Base-by-base conservation (phyloP, 2,329 filamentous ascomycete species). In the Neurospora crassa region DNA sequence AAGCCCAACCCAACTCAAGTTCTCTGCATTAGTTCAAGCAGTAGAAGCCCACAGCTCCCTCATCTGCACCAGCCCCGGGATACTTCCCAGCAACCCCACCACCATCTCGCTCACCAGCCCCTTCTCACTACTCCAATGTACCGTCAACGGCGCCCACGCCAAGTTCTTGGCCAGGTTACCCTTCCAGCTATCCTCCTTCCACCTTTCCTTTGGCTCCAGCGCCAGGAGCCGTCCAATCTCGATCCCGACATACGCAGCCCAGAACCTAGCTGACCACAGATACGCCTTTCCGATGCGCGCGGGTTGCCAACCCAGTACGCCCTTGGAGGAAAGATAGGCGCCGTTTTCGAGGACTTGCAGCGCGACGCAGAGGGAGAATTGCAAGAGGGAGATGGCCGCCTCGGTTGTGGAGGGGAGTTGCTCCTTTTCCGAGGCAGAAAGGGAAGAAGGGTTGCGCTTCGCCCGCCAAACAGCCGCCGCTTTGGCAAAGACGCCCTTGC, bases 261-360 rank as follows among this genome's bases (percentile, higher is more conserved):
- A 98, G 74, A 91, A 92, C 67, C 93, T 86, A 71, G 88, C 89
- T 80, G 92, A 94, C 89, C 91, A 92, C 20, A 89, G 79, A 81
- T 87, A 90, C 78, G 90, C 89, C 75, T 82, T 84, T 40, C 80
- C 85, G 79, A 92, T 86, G 68, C 86, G 86, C 68, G 86, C 84
- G 16, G 85, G 83, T 6, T 81, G 80, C 81, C 88, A 85, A 18
- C 82, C 84, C 69, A 97, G 78, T 3, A 96, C 87, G 24, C 91
- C 90, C 79, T 94, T 94, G 72, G 85, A 84, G 3, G 89, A 86
- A 45, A 98, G 86, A 82, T 91, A 97, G 18, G 91, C 91, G 47
- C 87, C 86, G 81, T 97, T 97, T 84, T 99, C 96, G 53, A 95
- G 85, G 1, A 88, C 82, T 81, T 97, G 94, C 83, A 92, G 97